Conservation (phyloP, 2,329 filamentous ascomycete genomes). For the Exophiala sp. region DNA sequence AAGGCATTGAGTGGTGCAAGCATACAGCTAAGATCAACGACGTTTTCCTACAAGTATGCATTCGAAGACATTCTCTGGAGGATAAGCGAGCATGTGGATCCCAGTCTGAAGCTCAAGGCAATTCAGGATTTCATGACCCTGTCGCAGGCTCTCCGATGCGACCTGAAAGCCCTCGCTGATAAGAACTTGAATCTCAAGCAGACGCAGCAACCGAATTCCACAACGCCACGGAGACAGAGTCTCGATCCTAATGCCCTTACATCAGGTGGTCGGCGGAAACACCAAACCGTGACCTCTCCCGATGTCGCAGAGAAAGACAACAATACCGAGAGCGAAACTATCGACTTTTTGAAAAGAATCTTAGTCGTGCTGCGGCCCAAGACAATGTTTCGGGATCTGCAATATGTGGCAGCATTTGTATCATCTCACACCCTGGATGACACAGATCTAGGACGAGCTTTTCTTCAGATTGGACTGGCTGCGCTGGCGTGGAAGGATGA, state of each 20-base stretch:
- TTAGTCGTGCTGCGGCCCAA: conserved; percentile 71
- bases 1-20: not conserved
- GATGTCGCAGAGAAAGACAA: not conserved
- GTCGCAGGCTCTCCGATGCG: conserved; percentile 56
- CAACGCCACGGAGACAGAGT: conserved; percentile 19
- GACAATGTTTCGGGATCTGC: conserved; percentile 76
- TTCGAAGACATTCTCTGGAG: conserved; percentile 64
- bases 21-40: not conserved
- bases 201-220: not conserved
- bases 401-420: conserved; percentile 64
- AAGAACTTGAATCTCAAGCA: conserved; percentile 4
- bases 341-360: conserved; percentile 63
- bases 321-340: conserved; percentile 29
- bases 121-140: conserved; percentile 80
- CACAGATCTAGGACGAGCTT: conserved; percentile 66
- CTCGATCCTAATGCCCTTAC: conserved; percentile 17
- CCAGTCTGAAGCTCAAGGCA: conserved; percentile 77
- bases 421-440: conserved; percentile 57
- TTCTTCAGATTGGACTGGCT: conserved; percentile 84
- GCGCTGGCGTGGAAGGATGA: conserved; percentile 86
- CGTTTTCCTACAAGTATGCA: conserved; percentile 16
- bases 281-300: conserved; percentile 21
- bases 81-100: conserved; percentile 86
- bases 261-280: conserved; percentile 6
- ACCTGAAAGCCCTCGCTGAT: not conserved